A percentile compares a stretch with the other conserved stretches of the same genome.
These are phyloP conservation scores for Neltuma alba DNA, from an alignment of 306 rosid species.

Conservation along the genomic window DNA sequence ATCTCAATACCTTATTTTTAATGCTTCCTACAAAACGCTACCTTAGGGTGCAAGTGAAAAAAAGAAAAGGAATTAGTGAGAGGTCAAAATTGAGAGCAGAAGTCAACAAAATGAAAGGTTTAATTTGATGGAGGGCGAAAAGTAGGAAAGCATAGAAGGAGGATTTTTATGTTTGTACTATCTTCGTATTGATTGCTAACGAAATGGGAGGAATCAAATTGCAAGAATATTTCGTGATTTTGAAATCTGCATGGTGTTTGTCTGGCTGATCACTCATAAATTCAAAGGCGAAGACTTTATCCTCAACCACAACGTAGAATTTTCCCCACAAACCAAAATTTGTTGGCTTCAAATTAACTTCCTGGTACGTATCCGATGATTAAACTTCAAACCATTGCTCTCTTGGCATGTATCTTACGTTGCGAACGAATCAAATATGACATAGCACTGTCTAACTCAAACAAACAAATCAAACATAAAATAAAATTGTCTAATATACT, in stretches of 20 bases:
- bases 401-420: not conserved
- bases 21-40: too few relatives aligned
- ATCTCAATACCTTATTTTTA: too few relatives aligned
- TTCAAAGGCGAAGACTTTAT: slow-evolving; percentile 3
- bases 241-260: not conserved
- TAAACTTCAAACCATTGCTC: not conserved
- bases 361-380: not conserved
- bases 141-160: not conserved
- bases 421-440: not conserved
- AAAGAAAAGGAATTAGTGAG: not conserved
- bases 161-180: not conserved
- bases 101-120: not conserved
- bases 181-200: not conserved
- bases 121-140: not conserved
- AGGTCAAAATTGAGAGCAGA: not conserved
- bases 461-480: not conserved
- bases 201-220: not conserved
- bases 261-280: not conserved
- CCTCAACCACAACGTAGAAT: not conserved
- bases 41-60: not conserved
- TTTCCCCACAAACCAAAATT: not conserved
- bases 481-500: not conserved
- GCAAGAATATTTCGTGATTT: not conserved
- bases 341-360: not conserved
- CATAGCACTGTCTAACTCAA: not conserved